Evolutionary conservation across 768 basidiomycete species (phyloP), one percentile per base, ranked within the genome.

Genomic region (Lactarius hatsudake): DNA sequence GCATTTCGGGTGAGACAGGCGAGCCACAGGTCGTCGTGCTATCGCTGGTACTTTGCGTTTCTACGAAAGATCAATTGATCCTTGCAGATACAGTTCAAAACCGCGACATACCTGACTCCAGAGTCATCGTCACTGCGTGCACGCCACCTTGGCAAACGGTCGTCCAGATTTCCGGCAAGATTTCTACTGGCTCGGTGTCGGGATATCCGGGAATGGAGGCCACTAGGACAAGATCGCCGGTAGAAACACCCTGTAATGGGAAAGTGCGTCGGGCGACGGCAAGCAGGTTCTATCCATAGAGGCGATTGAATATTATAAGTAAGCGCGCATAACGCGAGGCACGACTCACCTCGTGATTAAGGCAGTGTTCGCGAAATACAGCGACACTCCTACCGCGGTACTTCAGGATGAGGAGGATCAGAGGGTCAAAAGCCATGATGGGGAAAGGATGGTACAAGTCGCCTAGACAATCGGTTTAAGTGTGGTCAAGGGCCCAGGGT

Each of bases 121-220:
- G 30, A 26, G 20, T n/a, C n/a, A 67, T 45, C 10, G 58, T 67
- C 12, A 67, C 62, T 1, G 30, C 15, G 8, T 36, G 30, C 3
- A 59, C 30, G 23, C 23, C 26, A 0, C 36, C 36, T 13, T 3
- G 3, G 57, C 40, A 13, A 28, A 67, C 23, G 5, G 8, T 2
- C 13, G 48, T n/a, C 66, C 66, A 67, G 38, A 59, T 23, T 1
- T 59, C 40, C 20, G 18, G 32, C 12, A 48, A 42, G 17, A 67
- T 9, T 38, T 67, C 57, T 8, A 67, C 66, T 20, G 34, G 5
- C 62, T 23, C 62, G 1, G 28, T 7, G 2, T 42, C 30, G 0
- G 57, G 38, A 54, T 63, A 43, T 43, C 38, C 57, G 5, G 62
- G 62, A 13, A 63, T 63, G 6, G 20, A 5, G 1, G 58, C 61